Conservation (phyloP, 305 asterid species). For the Fraxinus nigra region DNA sequence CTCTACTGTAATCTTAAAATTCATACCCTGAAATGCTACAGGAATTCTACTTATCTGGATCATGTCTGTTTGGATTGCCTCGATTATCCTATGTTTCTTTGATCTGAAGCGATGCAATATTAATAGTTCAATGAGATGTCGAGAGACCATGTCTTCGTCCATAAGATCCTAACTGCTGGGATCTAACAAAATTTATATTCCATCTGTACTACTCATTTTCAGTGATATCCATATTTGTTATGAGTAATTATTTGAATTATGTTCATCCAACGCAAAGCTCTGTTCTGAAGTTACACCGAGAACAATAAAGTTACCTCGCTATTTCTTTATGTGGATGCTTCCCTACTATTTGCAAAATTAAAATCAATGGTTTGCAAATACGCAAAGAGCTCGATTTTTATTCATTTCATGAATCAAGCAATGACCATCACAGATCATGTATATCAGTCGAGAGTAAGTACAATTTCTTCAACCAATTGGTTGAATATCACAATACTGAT, state of each 20-base stretch:
- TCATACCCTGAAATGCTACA: background rate
- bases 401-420: background rate
- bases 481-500: constrained; percentile 42
- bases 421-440: background rate
- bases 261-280: background rate
- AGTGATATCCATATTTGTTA: too few species aligned
- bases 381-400: background rate
- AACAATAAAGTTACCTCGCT: too few species aligned
- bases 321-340: background rate
- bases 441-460: background rate
- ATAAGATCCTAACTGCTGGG: background rate
- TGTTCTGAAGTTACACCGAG: too few species aligned
- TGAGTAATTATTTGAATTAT: too few species aligned
- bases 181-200: background rate
- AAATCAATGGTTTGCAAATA: background rate
- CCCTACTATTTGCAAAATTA: background rate
- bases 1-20: background rate
- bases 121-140: background rate
- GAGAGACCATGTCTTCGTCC: background rate
- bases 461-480: constrained; percentile 33
- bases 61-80: background rate
- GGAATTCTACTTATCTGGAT: background rate
- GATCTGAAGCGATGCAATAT: background rate
- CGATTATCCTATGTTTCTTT: background rate
- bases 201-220: background rate